phyloP scores from a whole-genome alignment of 805 yeast species.

The Saccharomycopsis guyanensis region DNA sequence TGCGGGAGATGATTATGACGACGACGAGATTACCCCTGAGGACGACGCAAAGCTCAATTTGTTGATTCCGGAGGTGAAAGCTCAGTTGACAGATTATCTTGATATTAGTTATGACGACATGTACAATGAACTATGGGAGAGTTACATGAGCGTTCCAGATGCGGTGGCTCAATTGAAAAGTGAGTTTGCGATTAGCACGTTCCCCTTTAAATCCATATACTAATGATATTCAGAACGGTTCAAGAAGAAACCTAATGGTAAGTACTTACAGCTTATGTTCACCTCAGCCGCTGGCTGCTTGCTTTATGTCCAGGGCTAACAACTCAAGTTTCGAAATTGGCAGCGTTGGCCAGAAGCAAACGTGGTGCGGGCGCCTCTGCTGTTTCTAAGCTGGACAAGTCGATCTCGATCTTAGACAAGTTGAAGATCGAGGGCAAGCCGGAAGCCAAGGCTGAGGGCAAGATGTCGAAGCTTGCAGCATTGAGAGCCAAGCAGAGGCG shows the following conservation, averaged over 20 bases:
- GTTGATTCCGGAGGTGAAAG: slow-evolving; percentile 37
- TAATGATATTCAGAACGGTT: slow-evolving; percentile 21
- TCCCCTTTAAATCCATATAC: background rate
- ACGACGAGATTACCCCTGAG: slow-evolving; percentile 33
- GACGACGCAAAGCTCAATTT: slow-evolving; percentile 35
- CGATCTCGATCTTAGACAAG: slow-evolving; percentile 7
- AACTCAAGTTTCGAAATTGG: slow-evolving; percentile 34
- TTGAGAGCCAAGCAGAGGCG: background rate
- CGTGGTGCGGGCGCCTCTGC: background rate
- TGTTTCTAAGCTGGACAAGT: background rate
- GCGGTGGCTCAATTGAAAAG: slow-evolving; percentile 39
- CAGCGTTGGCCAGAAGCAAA: slow-evolving; percentile 37
- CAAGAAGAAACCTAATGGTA: slow-evolving; percentile 22
- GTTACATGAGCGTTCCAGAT: slow-evolving; percentile 47
- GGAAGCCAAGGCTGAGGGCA: background rate
- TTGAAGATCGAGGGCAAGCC: background rate
- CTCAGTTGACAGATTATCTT: slow-evolving; percentile 30
- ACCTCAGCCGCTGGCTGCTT: background rate
- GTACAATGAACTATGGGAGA: slow-evolving; percentile 51
- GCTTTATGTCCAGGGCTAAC: background rate
- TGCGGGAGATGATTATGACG: slow-evolving; percentile 25
- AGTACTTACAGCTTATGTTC: background rate
- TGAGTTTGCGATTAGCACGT: slow-evolving; percentile 11
- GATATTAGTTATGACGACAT: slow-evolving; percentile 42
- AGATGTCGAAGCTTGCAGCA: slow-evolving; percentile 16